Base-by-base conservation (phyloP, 169 alveolate genomes). In the Plasmodium fragile region DNA sequence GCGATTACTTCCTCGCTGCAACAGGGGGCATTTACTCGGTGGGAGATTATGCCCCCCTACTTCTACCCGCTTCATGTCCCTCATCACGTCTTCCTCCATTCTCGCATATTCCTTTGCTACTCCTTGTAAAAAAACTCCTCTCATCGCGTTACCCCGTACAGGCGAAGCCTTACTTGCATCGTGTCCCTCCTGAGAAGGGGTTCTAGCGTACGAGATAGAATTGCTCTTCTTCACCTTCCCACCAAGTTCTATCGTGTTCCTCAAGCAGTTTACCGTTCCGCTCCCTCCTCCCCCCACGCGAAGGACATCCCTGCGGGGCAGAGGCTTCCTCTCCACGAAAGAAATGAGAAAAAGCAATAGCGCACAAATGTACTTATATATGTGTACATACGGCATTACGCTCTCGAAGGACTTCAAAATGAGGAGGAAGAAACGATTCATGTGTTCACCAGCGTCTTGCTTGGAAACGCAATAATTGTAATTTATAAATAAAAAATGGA, bases 391-490 rank as follows among this genome's bases (percentile, higher is more conserved):
- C 22, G 82, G 45, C 0, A 89, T 89, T 22, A 78, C 49, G 1
- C 53, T 41, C 34, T 77, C 82, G 52, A 89, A 89, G 16, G 30
- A 41, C 28, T 59, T 79, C 45, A 89, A 25, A 39, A 89, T 89
- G 34, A 28, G 22, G 7, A 89, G 36, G 34, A 71, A 18, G 65
- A 78, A 89, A 3, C 70, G 36, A 34, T 72, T 34, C 36, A 89
- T 41, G 11, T 59, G 36, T 0, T 65, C 71, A 55, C 81, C 71
- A 16, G 34, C 36, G 32, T 78, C 45, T 41, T 89, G 32, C 72
- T 55, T 89, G 30, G 43, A 89, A n/a, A 89, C 52, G 78, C 94
- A 89, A 49, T 89, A 89, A 77, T 89, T 89, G 70, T 89, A 89
- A 89, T 89, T 77, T 36, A 89, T 28, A 78, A 89, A 78, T 6